These are phyloP conservation scores for Saccharomycopsis babjevae DNA, from an alignment of 805 yeast genomes.

Conservation along the genomic window DNA sequence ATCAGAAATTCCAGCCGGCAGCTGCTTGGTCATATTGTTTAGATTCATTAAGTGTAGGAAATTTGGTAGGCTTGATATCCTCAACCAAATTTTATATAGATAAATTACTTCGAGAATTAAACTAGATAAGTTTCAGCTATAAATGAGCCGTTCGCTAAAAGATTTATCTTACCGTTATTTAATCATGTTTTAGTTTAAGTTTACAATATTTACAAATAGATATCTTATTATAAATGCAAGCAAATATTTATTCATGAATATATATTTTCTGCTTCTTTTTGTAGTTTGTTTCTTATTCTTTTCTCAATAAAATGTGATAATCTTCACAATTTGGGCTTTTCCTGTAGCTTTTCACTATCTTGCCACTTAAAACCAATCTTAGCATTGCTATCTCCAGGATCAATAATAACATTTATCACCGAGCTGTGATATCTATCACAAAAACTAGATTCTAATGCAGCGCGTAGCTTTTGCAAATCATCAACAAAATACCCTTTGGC, in stretches of 20 bases:
- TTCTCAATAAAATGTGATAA: not conserved
- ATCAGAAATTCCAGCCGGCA: not conserved
- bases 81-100: not conserved
- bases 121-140: not conserved
- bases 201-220: too few relatives aligned
- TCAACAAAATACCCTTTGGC: constrained; percentile 40
- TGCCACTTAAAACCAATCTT: constrained; percentile 63
- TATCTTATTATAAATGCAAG: too few relatives aligned
- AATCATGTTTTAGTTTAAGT: too few relatives aligned
- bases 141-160: too few relatives aligned
- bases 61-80: not conserved
- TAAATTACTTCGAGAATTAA: not conserved
- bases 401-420: constrained; percentile 52
- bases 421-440: constrained; percentile 19
- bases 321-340: not conserved
- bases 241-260: too few relatives aligned
- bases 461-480: constrained; percentile 30
- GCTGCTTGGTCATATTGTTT: not conserved
- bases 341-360: constrained; percentile 20
- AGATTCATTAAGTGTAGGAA: not conserved
- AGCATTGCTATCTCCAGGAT: constrained; percentile 40
- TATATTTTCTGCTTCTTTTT: too few relatives aligned
- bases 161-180: too few relatives aligned
- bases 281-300: not conserved
- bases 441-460: constrained; percentile 29